Conservation (phyloP, 371 early-diverging fungal species). For the Batrachochytrium dendrobatidis region DNA sequence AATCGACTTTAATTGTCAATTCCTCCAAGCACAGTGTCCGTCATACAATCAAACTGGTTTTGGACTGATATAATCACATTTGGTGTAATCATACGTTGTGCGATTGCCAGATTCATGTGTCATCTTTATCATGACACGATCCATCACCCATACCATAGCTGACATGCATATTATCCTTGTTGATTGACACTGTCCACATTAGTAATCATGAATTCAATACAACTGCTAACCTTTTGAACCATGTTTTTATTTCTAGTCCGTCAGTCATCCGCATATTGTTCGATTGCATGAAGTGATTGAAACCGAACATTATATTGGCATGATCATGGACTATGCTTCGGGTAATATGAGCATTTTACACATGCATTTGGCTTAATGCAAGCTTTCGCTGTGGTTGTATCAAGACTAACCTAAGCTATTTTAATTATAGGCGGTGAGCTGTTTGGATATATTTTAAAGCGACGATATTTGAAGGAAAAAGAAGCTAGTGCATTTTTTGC, state of each 20-base stretch:
- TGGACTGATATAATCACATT: too few relatives aligned
- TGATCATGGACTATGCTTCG: slow-evolving; percentile 92
- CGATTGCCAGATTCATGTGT: too few relatives aligned
- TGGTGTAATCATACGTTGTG: too few relatives aligned
- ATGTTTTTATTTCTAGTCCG: slow-evolving; percentile 52
- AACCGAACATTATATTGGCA: slow-evolving; percentile 89
- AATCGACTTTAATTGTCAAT: too few relatives aligned
- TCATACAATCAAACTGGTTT: too few relatives aligned
- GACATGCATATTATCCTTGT: too few relatives aligned
- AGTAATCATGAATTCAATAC: background rate
- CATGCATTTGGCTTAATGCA: background rate
- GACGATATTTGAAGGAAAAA: slow-evolving; percentile 81
- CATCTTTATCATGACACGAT: too few relatives aligned
- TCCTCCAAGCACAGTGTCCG: too few relatives aligned
- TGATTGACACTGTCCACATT: background rate
- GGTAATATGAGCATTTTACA: slow-evolving; percentile 37
- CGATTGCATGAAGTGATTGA: slow-evolving; percentile 92
- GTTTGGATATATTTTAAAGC: slow-evolving; percentile 93
- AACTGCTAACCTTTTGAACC: background rate
- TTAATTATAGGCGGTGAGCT: slow-evolving; percentile 78
- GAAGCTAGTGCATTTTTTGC: slow-evolving; percentile 90
- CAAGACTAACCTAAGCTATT: background rate
- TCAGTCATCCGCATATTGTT: slow-evolving; percentile 88
- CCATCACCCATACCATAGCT: too few relatives aligned
- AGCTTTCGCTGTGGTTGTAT: background rate